Percentiles rank a stretch among this genome's conserved stretches.
Conservation (phyloP, 1,284 basidiomycete genomes). For the Microbotryum intermedium region DNA sequence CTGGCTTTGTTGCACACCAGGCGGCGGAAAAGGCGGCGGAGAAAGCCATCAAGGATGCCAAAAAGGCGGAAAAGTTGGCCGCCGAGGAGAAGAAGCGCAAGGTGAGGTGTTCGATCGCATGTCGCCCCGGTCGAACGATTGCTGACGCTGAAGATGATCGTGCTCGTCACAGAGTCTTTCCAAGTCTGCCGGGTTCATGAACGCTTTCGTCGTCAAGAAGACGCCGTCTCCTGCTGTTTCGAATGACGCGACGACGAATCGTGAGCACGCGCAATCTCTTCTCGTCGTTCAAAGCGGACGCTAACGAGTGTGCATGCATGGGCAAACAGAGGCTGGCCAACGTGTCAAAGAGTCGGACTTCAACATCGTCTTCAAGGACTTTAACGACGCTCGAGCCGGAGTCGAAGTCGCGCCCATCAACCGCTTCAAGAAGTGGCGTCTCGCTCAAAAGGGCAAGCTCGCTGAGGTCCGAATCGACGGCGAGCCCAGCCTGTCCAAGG, state of each 20-base stretch:
- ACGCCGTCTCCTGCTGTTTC: conserved; percentile 11
- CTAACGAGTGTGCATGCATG: neutral
- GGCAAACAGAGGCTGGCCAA: conserved; percentile 2
- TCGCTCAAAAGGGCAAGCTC: conserved; percentile 52
- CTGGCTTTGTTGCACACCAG: neutral
- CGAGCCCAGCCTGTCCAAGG: conserved; percentile 8
- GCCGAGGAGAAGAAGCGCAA: conserved; percentile 18
- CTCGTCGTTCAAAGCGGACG: neutral
- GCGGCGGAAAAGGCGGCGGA: conserved; percentile 12
- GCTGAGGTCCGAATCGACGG: conserved; percentile 36
- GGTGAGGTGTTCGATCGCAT: too few species aligned
- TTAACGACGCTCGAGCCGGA: conserved; percentile 58
- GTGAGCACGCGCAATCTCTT: too few species aligned
- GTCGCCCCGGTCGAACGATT: too few species aligned
- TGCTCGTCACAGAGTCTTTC: too few species aligned
- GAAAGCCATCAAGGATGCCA: conserved; percentile 6
- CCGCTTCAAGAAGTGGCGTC: conserved; percentile 47
- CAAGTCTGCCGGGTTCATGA: neutral
- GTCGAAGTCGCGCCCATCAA: conserved; percentile 61
- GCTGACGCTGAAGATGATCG: too few species aligned
- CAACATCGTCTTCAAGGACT: conserved; percentile 63
- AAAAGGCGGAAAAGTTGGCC: conserved; percentile 9
- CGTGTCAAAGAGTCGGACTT: conserved; percentile 50
- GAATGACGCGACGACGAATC: neutral
- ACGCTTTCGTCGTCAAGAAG: conserved; percentile 26